phyloP scores from a whole-genome alignment of 176 grass and related monocot genomes.

The Hordeum marinum region DNA sequence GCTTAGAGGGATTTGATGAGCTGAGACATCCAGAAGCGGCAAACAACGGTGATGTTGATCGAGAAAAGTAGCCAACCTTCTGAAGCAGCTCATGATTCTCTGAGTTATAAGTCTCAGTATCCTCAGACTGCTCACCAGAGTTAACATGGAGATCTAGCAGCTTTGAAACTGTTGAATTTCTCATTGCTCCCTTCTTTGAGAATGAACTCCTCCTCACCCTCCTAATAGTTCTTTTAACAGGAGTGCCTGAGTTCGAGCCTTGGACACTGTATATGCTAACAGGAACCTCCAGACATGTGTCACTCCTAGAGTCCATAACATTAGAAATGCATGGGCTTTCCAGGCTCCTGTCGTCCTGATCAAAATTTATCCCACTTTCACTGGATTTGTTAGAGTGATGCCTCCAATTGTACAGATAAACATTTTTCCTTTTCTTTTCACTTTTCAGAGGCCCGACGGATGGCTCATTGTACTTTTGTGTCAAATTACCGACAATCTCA shows the following conservation, averaged over 20 bases:
- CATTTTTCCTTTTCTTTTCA: conserved; percentile 73
- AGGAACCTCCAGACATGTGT: conserved; percentile 59
- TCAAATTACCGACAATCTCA: conserved; percentile 20
- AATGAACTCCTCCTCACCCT: conserved; percentile 63
- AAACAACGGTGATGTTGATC: conserved; percentile 69
- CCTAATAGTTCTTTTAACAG: conserved; percentile 66
- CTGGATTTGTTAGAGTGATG: conserved; percentile 74
- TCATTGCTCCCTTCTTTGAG: conserved; percentile 51
- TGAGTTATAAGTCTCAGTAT: conserved; percentile 56
- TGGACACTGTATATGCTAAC: conserved; percentile 57
- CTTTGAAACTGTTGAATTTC: conserved; percentile 47
- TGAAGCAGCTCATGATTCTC: conserved; percentile 53
- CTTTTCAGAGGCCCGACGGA: conserved; percentile 32
- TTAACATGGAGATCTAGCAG: conserved; percentile 58
- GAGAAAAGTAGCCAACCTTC: conserved; percentile 55
- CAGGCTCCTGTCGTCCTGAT: conserved; percentile 52
- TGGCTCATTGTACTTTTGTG: conserved; percentile 28
- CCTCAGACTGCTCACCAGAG: conserved; percentile 76
- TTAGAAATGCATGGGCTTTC: conserved; percentile 55
- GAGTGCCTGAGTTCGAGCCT: conserved; percentile 55
- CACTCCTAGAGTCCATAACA: conserved; percentile 60
- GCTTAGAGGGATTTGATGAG: conserved; percentile 73
- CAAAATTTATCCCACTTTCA: conserved; percentile 62
- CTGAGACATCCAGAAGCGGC: conserved; percentile 77
- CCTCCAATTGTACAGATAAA: conserved; percentile 98